A percentile compares a stretch with the other conserved stretches of the same genome.
Conservation (phyloP, 2,329 filamentous ascomycete genomes). For the Paracamarosporium sp. region DNA sequence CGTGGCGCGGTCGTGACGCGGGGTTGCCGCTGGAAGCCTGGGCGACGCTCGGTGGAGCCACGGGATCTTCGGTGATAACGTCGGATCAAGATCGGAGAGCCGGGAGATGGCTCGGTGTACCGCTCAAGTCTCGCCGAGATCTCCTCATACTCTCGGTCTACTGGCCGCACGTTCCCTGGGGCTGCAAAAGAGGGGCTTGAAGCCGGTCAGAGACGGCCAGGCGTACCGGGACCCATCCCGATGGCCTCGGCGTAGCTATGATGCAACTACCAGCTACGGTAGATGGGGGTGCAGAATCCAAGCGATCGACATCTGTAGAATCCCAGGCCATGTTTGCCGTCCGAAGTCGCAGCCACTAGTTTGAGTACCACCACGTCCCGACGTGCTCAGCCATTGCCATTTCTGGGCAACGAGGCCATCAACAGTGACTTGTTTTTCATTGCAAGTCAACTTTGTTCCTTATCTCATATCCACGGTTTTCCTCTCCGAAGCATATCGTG, state of each 20-base stretch:
- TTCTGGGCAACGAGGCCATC: background rate
- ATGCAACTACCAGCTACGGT: background rate
- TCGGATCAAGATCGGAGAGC: conserved; percentile 17
- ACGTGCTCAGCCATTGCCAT: background rate
- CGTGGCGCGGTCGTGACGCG: conserved; percentile 15
- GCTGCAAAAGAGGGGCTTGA: background rate
- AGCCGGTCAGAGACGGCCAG: background rate
- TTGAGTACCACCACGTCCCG: too few species aligned
- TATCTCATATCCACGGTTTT: too few species aligned
- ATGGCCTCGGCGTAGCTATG: background rate
- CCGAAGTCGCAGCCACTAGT: background rate
- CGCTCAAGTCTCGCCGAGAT: background rate
- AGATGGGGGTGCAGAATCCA: background rate
- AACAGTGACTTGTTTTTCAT: background rate
- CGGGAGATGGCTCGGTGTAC: conserved; percentile 8
- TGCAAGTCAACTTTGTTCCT: background rate
- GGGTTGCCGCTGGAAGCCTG: conserved; percentile 10
- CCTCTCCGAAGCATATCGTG: too few species aligned
- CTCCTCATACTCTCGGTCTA: background rate
- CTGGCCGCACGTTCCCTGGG: background rate
- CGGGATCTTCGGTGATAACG: conserved; percentile 9
- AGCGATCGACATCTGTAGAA: background rate
- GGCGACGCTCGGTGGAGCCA: conserved; percentile 19
- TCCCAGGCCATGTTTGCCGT: background rate
- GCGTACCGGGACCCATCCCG: background rate